Evolutionary conservation across 768 basidiomycete genomes (phyloP).

Genomic region (Galerina marginata): DNA sequence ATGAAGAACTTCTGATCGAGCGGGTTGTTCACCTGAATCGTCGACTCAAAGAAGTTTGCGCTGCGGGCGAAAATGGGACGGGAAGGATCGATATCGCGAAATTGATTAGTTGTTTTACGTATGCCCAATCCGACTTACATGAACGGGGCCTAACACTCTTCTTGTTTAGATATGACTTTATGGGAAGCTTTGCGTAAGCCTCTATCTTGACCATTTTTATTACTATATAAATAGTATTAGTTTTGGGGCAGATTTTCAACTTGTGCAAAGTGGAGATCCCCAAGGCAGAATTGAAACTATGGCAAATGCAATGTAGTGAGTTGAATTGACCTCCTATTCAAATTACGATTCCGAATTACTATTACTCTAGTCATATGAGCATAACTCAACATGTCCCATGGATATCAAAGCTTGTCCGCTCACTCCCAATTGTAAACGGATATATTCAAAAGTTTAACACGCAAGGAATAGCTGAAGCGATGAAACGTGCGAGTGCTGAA

Average conservation of each 20-base stretch:
- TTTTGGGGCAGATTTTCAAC: constrained; percentile 33
- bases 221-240: constrained; percentile 16
- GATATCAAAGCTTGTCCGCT: constrained; percentile 11
- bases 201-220: neutral
- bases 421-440: constrained; percentile 10
- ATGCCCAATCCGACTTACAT: neutral
- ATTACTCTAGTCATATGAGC: constrained; percentile 13
- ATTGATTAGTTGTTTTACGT: constrained; percentile 40
- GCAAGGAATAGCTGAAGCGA: constrained; percentile 19
- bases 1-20: constrained; percentile 22
- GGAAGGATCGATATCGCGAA: constrained; percentile 33
- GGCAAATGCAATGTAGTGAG: constrained; percentile 23
- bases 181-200: constrained; percentile 42
- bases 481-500: constrained; percentile 18
- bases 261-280: constrained; percentile 32
- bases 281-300: constrained; percentile 23
- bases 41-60: constrained; percentile 7
- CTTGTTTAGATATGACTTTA: constrained; percentile 35
- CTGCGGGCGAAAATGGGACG: constrained; percentile 1
- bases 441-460: constrained; percentile 12
- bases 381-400: constrained; percentile 27
- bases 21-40: constrained; percentile 31
- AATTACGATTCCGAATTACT: no score
- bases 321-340: neutral
- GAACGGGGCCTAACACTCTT: neutral